Percentiles rank a stretch among this genome's conserved stretches.
These are phyloP conservation scores for Pisolithus thermaeus DNA, from an alignment of 1,284 basidiomycete genomes.

Conservation along the genomic window DNA sequence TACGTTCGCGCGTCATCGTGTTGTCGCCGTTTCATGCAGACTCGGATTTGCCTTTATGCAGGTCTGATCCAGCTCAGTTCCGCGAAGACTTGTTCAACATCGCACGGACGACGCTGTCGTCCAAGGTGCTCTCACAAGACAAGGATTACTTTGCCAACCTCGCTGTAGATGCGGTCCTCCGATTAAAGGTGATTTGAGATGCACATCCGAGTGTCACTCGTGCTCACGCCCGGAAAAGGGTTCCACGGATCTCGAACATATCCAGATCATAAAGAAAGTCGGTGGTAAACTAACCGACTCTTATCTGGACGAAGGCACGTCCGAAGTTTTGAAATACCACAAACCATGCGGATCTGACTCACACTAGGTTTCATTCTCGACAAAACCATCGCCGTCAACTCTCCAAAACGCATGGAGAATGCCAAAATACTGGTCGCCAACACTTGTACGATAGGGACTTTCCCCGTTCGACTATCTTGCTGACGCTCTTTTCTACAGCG, in stretches of 20 bases:
- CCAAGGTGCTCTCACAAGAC: conserved; percentile 95
- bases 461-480: not conserved
- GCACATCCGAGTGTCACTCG: not conserved
- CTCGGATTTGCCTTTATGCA: conserved; percentile 22
- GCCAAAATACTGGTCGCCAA: conserved; percentile 98
- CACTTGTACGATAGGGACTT: conserved; percentile 63
- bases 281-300: conserved; percentile 98
- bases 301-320: conserved; percentile 90
- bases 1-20: conserved; percentile 34
- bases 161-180: conserved; percentile 94
- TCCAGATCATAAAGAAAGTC: conserved; percentile 99
- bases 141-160: conserved; percentile 99
- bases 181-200: conserved; percentile 64
- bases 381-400: conserved; percentile 94
- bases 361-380: conserved; percentile 90
- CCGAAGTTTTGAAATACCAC: no score
- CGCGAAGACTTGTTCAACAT: conserved; percentile 93
- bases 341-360: not conserved
- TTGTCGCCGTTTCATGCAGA: conserved; percentile 5
- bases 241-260: conserved; percentile 97
- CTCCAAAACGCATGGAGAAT: conserved; percentile 91
- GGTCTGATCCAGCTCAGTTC: conserved; percentile 72
- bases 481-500: conserved; percentile 40
- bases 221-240: conserved; percentile 45
- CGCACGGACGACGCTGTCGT: conserved; percentile 91